A percentile compares a stretch with the other conserved stretches of the same genome.
phyloP scores from a whole-genome alignment of 495 filamentous ascomycete genomes.

The Tuber aestivum region DNA sequence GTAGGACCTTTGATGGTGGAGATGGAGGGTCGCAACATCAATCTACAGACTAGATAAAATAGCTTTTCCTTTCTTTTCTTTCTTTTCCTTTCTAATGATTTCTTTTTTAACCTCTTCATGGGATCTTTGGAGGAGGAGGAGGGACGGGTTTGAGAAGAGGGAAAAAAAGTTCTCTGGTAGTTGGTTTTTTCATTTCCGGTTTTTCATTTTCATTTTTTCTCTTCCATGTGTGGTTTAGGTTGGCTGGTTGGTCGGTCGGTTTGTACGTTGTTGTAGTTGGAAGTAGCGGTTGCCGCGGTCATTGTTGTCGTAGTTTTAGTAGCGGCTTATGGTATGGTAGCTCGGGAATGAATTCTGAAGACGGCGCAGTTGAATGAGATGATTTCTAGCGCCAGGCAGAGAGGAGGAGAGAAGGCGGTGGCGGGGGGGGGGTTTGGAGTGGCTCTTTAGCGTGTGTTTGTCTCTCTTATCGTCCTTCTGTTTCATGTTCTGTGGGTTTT shows the following conservation, averaged over 20 bases:
- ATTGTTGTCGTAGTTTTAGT: not conserved
- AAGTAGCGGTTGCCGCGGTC: not conserved
- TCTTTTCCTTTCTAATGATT: constrained; percentile 18
- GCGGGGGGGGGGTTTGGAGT: not conserved
- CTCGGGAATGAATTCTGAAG: not conserved
- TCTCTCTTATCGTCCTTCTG: not conserved
- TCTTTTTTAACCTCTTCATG: not conserved
- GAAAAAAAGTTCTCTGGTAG: not conserved
- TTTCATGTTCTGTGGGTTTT: not conserved
- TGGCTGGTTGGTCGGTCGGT: not conserved
- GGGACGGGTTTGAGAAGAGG: constrained; percentile 6
- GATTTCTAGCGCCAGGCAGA: not conserved
- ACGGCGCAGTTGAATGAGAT: not conserved
- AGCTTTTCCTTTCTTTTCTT: constrained; percentile 16
- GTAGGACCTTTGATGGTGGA: constrained; percentile 18
- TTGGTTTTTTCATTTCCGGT: not conserved
- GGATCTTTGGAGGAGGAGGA: constrained; percentile 10
- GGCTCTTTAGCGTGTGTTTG: not conserved
- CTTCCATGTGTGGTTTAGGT: not conserved
- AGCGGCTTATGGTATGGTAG: not conserved
- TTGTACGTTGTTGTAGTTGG: not conserved
- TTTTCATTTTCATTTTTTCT: not conserved
- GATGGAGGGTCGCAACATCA: constrained; percentile 29
- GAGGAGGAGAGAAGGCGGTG: not conserved
- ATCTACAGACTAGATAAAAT: constrained; percentile 20